Evolutionary conservation across 352 stramenopile genomes (phyloP), one percentile per base, ranked within the genome.

Genomic region (Globisporangium radiosum): DNA sequence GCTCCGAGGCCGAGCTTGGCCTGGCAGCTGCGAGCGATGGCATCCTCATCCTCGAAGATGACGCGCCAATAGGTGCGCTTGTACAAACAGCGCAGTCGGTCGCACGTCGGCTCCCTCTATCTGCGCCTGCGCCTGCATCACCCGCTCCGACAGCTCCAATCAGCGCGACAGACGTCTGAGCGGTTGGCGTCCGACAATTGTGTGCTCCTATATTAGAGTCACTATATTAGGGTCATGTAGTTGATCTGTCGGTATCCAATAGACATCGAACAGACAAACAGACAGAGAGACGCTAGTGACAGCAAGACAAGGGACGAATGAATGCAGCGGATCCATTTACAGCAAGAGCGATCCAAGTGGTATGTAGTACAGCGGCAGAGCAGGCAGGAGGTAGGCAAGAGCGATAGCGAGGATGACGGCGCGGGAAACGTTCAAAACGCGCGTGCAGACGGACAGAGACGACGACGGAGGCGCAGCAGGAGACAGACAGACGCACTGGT

Each of bases 1-100:
- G 81, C 69, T 92, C 81, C 1, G 81, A 92, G 63, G 79, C 71
- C 5, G 81, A 92, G 63, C 71, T 92, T 8, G 79, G 79, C 1
- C 65, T 92, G 33, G 65, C 68, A 5, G 74, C 85, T 53, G 44
- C 74, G 42, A 90, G 79, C 64, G 77, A 87, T 56, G 79, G 81
- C 63, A 90, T 92, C 63, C 57, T 86, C 25, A 79, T 88, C 39
- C 69, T 92, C 0, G 70, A 82, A 9, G 66, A 77, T 19, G 76
- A 83, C 42, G 78, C 79, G 10, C 68, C 71, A 19, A 65, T 90
- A 7, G 81, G 81, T 7, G 71, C 59, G 9, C 74, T 82, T n/a
- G 70, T 88, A 39, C 60, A 67, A 37, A 64, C 84, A 54, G 73
- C 78, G 56, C 48, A 51, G 4, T 61, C 68, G 1, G 66, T 89